Conservation (phyloP, 345 rosid genomes). For the Eutrema yunnanense region DNA sequence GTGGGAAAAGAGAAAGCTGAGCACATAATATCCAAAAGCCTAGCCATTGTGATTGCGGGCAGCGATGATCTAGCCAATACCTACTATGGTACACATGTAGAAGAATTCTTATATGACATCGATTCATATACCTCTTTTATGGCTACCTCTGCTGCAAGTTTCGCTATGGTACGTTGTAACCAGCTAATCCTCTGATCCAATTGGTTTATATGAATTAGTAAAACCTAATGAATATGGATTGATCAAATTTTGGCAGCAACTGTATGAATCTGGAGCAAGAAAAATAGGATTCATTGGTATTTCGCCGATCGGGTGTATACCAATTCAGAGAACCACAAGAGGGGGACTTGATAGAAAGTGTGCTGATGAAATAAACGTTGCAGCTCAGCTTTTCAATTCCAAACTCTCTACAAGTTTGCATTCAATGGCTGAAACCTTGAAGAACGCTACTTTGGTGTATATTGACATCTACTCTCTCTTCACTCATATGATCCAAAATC, state of each 20-base stretch:
- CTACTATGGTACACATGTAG: constrained; percentile 28
- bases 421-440: constrained; percentile 22
- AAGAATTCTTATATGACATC: constrained; percentile 26
- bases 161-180: constrained; percentile 35
- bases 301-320: constrained; percentile 55
- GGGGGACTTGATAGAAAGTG: constrained; percentile 42
- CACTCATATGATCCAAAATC: constrained; percentile 37
- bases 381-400: constrained; percentile 47
- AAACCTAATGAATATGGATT: neutral
- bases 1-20: constrained; percentile 45
- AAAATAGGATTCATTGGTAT: constrained; percentile 40
- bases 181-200: neutral
- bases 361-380: constrained; percentile 32
- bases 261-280: constrained; percentile 50
- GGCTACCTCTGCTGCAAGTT: constrained; percentile 33
- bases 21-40: constrained; percentile 31
- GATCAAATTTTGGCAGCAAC: constrained; percentile 32
- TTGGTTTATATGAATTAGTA: neutral
- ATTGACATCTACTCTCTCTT: constrained; percentile 38
- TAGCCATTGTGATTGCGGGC: constrained; percentile 39
- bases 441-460: constrained; percentile 32
- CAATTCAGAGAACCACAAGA: constrained; percentile 45
- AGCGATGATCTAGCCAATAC: constrained; percentile 60
- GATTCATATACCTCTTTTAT: constrained; percentile 43
- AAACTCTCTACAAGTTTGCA: constrained; percentile 34